Conservation (phyloP, 2,329 filamentous ascomycete species). For the Myotisia sp. region DNA sequence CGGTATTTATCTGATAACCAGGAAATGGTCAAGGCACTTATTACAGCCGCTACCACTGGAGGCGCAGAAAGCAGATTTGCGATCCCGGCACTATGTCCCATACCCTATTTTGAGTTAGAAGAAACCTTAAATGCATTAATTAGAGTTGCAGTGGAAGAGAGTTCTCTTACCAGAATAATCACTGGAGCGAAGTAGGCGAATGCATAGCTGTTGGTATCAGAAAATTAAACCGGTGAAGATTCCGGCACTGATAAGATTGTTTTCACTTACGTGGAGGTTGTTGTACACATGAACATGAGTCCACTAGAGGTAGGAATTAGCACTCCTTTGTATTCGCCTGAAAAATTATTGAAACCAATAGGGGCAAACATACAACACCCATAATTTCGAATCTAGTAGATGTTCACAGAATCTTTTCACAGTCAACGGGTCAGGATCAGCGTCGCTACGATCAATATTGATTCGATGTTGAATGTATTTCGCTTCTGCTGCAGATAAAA, state of each 20-base stretch:
- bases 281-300: constrained; percentile 9
- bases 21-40: constrained; percentile 14
- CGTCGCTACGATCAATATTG: constrained; percentile 45
- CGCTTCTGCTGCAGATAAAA: constrained; percentile 39
- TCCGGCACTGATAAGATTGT: too few species aligned
- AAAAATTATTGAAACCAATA: constrained; percentile 13
- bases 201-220: constrained; percentile 28
- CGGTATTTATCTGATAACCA: constrained; percentile 19
- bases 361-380: constrained; percentile 35
- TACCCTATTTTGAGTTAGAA: too few species aligned
- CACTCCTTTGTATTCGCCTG: constrained; percentile 4
- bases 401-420: constrained; percentile 34
- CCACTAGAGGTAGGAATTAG: too few species aligned
- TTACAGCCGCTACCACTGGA: constrained; percentile 16
- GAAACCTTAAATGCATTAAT: too few species aligned
- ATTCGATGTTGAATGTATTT: constrained; percentile 30
- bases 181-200: constrained; percentile 8
- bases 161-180: constrained; percentile 12
- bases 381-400: constrained; percentile 43
- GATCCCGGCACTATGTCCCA: constrained; percentile 18
- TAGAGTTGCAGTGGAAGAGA: too few species aligned
- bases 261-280: constrained; percentile 7
- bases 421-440: constrained; percentile 33
- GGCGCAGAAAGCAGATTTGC: constrained; percentile 20
- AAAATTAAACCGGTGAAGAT: too few species aligned